Evolutionary conservation across 2,329 filamentous ascomycete genomes (phyloP).

Genomic region (Colletotrichum siamense): DNA sequence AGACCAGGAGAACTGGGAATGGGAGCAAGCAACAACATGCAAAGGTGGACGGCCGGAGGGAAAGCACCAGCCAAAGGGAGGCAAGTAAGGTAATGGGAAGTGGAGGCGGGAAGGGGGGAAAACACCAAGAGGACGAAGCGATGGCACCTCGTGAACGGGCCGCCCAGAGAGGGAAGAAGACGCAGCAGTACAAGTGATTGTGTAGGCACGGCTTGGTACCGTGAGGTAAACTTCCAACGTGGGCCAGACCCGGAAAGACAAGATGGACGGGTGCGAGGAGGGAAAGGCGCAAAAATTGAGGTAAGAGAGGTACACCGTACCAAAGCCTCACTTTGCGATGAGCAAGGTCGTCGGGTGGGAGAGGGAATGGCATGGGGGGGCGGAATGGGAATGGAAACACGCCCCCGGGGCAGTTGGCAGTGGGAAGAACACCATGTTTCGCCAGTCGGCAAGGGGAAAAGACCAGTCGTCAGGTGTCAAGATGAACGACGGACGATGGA

Average conservation of each 20-base stretch:
- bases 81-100: constrained; percentile 4
- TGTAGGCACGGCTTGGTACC: not conserved
- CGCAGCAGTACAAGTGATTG: not conserved
- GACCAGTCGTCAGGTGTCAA: constrained; percentile 11
- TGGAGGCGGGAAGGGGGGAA: constrained; percentile 15
- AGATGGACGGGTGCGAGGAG: constrained; percentile 10
- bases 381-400: constrained; percentile 12
- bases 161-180: constrained; percentile 2
- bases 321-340: not conserved
- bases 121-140: constrained; percentile 22
- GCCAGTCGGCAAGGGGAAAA: constrained; percentile 8
- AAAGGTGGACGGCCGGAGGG: constrained; percentile 16
- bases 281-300: constrained; percentile 4
- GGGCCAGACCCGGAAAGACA: constrained; percentile 15
- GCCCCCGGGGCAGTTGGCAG: not conserved
- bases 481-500: not conserved
- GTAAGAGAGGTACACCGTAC: not conserved
- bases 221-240: constrained; percentile 14
- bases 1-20: constrained; percentile 26
- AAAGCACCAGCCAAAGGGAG: constrained; percentile 23
- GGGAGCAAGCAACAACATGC: constrained; percentile 27
- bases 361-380: not conserved
- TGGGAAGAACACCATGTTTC: not conserved
- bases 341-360: not conserved
- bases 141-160: constrained; percentile 11